Evolutionary conservation across 805 yeast genomes (phyloP).

Genomic region (Teunomyces stri): DNA sequence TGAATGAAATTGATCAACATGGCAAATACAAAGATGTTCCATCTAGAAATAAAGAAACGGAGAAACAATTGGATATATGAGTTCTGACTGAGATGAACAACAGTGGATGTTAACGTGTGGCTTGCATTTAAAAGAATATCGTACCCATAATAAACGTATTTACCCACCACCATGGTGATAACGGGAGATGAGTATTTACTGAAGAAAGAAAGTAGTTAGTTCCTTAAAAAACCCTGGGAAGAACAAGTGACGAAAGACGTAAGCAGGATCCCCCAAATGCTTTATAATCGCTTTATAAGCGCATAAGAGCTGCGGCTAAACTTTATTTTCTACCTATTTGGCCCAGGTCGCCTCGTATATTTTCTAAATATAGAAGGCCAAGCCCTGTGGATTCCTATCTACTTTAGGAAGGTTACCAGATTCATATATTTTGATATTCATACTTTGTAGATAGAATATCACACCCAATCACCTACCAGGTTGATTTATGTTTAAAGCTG

Average conservation of each 20-base stretch:
- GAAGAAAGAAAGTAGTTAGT: too few relatives aligned
- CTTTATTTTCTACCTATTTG: not conserved
- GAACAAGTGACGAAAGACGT: not conserved
- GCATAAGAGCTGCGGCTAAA: not conserved
- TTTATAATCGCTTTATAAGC: not conserved
- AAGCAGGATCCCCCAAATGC: not conserved
- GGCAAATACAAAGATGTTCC: not conserved
- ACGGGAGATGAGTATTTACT: not conserved
- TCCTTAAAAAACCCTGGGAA: too few relatives aligned
- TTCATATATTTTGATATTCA: too few relatives aligned
- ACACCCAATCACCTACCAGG: too few relatives aligned
- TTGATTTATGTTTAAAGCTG: too few relatives aligned
- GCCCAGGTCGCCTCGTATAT: not conserved
- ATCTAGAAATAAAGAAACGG: not conserved
- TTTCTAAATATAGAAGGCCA: not conserved
- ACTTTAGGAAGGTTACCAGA: too few relatives aligned
- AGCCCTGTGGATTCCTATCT: too few relatives aligned
- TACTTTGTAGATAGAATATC: too few relatives aligned
- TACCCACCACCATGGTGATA: not conserved
- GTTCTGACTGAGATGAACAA: not conserved
- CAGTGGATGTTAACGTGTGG: not conserved
- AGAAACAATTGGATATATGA: not conserved
- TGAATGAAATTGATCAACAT: not conserved
- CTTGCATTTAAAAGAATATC: not conserved
- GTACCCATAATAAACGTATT: conserved; percentile 11